phyloP scores from a whole-genome alignment of 495 filamentous ascomycete genomes.

The Neurospora sp. region DNA sequence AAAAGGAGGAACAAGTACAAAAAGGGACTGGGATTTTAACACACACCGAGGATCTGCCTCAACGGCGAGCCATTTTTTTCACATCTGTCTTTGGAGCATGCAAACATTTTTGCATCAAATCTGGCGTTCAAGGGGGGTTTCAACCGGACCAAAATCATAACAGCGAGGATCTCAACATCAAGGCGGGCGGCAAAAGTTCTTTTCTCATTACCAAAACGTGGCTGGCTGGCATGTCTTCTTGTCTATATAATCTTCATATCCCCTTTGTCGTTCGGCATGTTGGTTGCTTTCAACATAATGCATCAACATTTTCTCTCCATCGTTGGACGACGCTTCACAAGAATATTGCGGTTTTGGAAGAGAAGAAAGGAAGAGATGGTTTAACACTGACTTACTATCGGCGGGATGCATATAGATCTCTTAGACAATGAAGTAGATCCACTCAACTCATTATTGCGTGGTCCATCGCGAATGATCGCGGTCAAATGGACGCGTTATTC shows the following conservation, averaged over 20 bases:
- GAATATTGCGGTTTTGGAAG: neutral
- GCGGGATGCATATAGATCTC: neutral
- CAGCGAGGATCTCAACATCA: slow-evolving; percentile 23
- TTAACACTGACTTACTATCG: neutral
- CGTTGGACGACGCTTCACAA: too few relatives aligned
- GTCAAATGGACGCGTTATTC: too few relatives aligned
- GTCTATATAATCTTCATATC: neutral
- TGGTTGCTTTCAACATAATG: neutral
- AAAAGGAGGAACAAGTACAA: neutral
- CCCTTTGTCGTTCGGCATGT: neutral
- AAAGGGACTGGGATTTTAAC: neutral
- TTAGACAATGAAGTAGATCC: too few relatives aligned
- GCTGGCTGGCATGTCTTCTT: neutral
- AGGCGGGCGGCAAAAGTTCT: neutral
- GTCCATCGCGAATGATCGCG: too few relatives aligned
- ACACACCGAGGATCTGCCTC: slow-evolving; percentile 7
- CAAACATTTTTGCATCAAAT: neutral
- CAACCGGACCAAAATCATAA: slow-evolving; percentile 1
- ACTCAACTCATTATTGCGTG: too few relatives aligned
- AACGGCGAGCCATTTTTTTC: slow-evolving; percentile 5
- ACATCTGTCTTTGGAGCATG: neutral
- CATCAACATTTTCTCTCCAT: neutral
- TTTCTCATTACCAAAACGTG: neutral
- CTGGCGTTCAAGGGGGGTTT: neutral
- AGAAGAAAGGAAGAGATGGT: neutral